phyloP scores from a whole-genome alignment of 2,329 filamentous ascomycete species.

The Fusarium verrucosum region DNA sequence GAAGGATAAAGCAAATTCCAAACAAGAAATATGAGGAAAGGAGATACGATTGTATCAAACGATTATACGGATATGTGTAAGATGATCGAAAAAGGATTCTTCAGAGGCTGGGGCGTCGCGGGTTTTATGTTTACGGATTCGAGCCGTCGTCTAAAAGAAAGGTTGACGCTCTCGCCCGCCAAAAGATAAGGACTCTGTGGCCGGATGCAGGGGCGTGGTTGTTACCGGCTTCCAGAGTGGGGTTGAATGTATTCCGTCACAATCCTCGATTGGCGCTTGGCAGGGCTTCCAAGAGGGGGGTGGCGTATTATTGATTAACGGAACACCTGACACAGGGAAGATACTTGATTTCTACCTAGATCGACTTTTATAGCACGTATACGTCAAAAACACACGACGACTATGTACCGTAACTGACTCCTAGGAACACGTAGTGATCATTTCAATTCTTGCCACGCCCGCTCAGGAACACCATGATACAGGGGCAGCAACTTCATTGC shows the following conservation, averaged over 20 bases:
- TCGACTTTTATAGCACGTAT: constrained; percentile 1
- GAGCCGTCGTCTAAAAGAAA: constrained; percentile 29
- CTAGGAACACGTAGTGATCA: background rate
- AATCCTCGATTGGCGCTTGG: constrained; percentile 32
- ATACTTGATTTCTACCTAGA: constrained; percentile 25
- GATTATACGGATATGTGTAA: constrained; percentile 36
- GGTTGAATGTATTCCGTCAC: constrained; percentile 13
- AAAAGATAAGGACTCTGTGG: constrained; percentile 43
- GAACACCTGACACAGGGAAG: constrained; percentile 14
- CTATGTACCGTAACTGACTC: background rate
- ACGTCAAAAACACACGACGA: background rate
- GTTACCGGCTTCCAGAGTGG: constrained; percentile 39
- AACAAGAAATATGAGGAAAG: background rate
- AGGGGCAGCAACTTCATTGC: background rate
- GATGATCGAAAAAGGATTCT: constrained; percentile 30
- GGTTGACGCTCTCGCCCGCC: constrained; percentile 30
- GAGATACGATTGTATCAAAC: constrained; percentile 38
- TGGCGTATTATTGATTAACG: constrained; percentile 1
- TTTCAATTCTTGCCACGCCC: background rate
- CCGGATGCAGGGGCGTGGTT: constrained; percentile 45
- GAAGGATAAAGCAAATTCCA: background rate
- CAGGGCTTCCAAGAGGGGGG: constrained; percentile 15
- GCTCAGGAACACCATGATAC: background rate
- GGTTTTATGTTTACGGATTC: constrained; percentile 44
- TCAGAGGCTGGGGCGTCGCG: constrained; percentile 35